A percentile compares a stretch with the other conserved stretches of the same genome.
phyloP scores from a whole-genome alignment of 179 eudicot genomes.

The Drosera spatulata region DNA sequence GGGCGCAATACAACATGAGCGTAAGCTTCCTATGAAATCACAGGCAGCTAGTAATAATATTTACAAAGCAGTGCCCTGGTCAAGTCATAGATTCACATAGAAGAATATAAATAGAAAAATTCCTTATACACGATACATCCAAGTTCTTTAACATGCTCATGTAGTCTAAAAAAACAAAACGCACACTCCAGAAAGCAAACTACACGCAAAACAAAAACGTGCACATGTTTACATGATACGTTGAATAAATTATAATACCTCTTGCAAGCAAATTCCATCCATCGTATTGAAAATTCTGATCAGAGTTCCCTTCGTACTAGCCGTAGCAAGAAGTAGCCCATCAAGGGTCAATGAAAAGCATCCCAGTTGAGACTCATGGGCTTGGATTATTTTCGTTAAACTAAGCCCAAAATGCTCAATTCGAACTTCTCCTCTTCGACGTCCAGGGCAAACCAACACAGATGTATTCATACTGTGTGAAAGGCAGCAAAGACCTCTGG shows the following conservation, averaged over 20 bases:
- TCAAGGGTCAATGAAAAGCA: constrained; percentile 82
- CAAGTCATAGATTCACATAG: no score
- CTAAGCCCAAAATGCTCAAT: constrained; percentile 91
- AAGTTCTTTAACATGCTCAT: no score
- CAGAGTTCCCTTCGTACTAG: constrained; percentile 86
- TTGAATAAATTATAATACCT: constrained; percentile 39
- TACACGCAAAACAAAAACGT: no score
- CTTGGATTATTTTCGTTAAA: constrained; percentile 65
- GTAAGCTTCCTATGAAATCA: no score
- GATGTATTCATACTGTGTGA: constrained; percentile 74
- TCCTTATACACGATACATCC: no score
- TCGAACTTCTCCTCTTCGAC: constrained; percentile 78
- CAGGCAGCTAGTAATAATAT: no score
- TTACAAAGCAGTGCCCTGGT: no score
- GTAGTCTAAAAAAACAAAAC: no score
- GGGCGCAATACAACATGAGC: no score
- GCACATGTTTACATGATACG: neutral
- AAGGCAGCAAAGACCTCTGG: constrained; percentile 87
- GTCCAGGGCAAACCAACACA: constrained; percentile 91
- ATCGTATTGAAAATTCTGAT: constrained; percentile 82
- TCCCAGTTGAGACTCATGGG: constrained; percentile 84
- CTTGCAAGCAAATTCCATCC: constrained; percentile 95
- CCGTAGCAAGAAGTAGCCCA: constrained; percentile 96
- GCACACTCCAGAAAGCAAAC: neutral
- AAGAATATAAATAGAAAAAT: no score